Evolutionary conservation across 2,329 filamentous ascomycete species (phyloP), one percentile per base, ranked within the genome.

Genomic region (Alternaria infectoria): DNA sequence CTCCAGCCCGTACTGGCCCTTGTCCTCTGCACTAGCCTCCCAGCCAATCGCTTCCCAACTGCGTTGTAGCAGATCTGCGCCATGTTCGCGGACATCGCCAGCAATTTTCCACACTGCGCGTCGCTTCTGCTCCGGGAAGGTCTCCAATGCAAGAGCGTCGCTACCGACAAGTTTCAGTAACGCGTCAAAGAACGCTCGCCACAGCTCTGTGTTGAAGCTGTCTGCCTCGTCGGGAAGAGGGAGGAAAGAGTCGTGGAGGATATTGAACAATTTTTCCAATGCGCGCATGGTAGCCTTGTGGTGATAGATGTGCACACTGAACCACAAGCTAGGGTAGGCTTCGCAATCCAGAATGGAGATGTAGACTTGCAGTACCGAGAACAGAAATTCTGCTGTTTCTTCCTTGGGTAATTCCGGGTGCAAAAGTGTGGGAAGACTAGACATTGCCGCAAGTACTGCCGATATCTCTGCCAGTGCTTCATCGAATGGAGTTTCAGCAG

Each of bases 61-160:
- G 26, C 89, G 87, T 64, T 91, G 89, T 32, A 99, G 83, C 9
- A 99, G 84, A 54, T 95, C 92, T 5, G 96, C 95, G 15, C 96
- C 96, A 68, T 93, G 88, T 78, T 98, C 94, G 59, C 96, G 88
- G 54, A 99, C 93, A 81, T 99, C 96, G 6, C 96, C 96, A 5
- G 95, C 96, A 76, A 99, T 97, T 82, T 98, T 99, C 96, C 96
- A 99, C 2, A 98, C 95, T 1, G 96, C 95, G 59, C 96, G 86
- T 49, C 96, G 86, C 82, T 98, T 99, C 81, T 99, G 96, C 79
- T 99, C 96, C 0, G 96, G 93, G 76, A 97, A 98, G 0, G 94
- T 97, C 77, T 99, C 96, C 40, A 99, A 86, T 0, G 96, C 94
- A 19, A 99, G 86, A 0, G 91, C 92, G 36, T 94, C 90, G 74